These are phyloP conservation scores for Naegleria gruberi DNA, from an alignment of 208 protist genomes.

Conservation along the genomic window DNA sequence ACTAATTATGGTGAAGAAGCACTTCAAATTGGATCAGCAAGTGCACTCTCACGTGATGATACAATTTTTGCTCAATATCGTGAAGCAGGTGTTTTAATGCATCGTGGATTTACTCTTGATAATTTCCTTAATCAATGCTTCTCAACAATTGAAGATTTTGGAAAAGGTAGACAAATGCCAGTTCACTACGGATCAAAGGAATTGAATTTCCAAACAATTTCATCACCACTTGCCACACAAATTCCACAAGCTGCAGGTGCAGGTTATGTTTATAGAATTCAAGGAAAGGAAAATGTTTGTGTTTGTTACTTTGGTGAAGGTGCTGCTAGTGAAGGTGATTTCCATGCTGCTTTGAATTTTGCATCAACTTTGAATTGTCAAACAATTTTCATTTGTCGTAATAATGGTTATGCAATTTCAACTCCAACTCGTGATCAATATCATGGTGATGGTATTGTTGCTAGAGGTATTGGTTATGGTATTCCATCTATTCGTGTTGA, in stretches of 20 bases:
- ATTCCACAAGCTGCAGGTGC: constrained; percentile 85
- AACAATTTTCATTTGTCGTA: constrained; percentile 85
- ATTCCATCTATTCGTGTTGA: constrained; percentile 83
- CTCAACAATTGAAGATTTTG: constrained; percentile 53
- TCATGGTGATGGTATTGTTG: constrained; percentile 78
- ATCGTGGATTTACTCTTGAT: constrained; percentile 74
- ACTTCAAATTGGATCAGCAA: constrained; percentile 70
- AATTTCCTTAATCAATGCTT: constrained; percentile 91
- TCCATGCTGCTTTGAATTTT: constrained; percentile 92
- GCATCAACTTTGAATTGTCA: constrained; percentile 78
- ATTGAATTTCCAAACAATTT: constrained; percentile 87
- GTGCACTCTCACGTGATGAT: constrained; percentile 72
- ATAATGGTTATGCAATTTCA: constrained; percentile 90
- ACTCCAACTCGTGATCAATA: constrained; percentile 89
- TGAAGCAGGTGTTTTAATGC: constrained; percentile 62
- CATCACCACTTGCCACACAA: constrained; percentile 89
- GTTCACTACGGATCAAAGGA: constrained; percentile 88
- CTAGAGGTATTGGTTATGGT: constrained; percentile 66
- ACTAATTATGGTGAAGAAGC: constrained; percentile 89
- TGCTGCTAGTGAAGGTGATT: constrained; percentile 88
- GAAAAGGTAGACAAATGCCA: constrained; percentile 71
- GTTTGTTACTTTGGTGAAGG: constrained; percentile 93
- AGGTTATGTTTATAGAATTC: constrained; percentile 82
- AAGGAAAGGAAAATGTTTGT: constrained; percentile 60
- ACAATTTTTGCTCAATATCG: constrained; percentile 89